Evolutionary conservation across 306 rosid genomes (phyloP).

Genomic region (Vicia sativa): DNA sequence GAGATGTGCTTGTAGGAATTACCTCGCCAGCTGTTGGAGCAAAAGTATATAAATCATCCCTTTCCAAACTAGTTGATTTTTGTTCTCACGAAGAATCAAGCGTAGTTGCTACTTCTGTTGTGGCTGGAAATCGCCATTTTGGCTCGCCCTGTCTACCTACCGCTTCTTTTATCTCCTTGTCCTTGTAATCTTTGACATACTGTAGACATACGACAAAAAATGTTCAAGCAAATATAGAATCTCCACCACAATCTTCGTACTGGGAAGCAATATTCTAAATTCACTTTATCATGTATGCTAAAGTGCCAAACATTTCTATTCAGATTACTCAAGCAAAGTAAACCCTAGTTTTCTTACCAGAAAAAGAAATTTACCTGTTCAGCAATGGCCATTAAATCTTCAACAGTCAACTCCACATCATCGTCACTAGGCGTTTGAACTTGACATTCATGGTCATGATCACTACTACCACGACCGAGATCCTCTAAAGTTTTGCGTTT

Average conservation of each 20-base stretch:
- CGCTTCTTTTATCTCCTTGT: conserved; percentile 36
- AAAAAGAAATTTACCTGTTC: conserved; percentile 61
- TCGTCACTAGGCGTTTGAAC: conserved; percentile 45
- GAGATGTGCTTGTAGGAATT: conserved; percentile 31
- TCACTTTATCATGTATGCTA: conserved; percentile 10
- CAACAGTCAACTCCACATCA: conserved; percentile 63
- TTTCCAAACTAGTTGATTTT: conserved; percentile 35
- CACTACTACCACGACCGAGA: conserved; percentile 29
- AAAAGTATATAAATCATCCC: conserved; percentile 38
- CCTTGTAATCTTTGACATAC: conserved; percentile 60
- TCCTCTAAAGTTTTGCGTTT: conserved; percentile 41
- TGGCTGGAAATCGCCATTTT: conserved; percentile 32
- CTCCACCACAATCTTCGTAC: conserved; percentile 14
- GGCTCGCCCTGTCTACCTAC: conserved; percentile 41
- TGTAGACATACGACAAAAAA: conserved; percentile 42
- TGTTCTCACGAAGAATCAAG: conserved; percentile 38
- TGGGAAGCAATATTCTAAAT: conserved; percentile 7
- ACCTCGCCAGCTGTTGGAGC: conserved; percentile 38
- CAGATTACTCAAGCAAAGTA: conserved; percentile 26
- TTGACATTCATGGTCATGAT: conserved; percentile 45
- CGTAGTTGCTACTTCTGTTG: conserved; percentile 38
- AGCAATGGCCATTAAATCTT: conserved; percentile 74
- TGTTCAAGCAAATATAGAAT: conserved; percentile 15
- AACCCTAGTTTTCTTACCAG: background rate
- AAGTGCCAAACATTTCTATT: conserved; percentile 1